Evolutionary conservation across 495 filamentous ascomycete species (phyloP).

Genomic region (Podospora pseudoanserina): DNA sequence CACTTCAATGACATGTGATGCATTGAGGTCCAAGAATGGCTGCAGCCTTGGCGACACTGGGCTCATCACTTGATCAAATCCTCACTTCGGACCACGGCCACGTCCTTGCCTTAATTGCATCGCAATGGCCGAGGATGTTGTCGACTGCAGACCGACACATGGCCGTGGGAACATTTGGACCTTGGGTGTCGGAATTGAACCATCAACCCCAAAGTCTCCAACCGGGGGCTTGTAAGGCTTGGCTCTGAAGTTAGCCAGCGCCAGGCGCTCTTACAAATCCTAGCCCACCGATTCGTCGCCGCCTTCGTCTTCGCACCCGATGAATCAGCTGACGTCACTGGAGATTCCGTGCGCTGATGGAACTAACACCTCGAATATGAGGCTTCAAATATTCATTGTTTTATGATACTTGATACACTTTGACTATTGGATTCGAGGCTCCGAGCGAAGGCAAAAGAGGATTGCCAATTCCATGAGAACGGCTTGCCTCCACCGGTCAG

Average conservation of each 20-base stretch:
- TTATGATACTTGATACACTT: no score
- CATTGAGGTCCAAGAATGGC: background rate
- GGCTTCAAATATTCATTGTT: no score
- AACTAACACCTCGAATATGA: no score
- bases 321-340: slow-evolving; percentile 5
- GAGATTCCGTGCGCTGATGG: background rate
- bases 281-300: background rate
- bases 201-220: background rate
- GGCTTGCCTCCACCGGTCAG: background rate
- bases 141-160: slow-evolving; percentile 1
- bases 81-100: background rate
- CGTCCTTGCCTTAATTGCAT: slow-evolving; percentile 2
- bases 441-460: background rate
- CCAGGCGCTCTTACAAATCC: slow-evolving; percentile 1
- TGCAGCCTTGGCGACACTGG: background rate
- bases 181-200: slow-evolving; percentile 1
- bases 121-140: background rate
- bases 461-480: background rate
- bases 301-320: background rate
- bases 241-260: background rate
- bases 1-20: slow-evolving; percentile 3
- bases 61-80: background rate
- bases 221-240: no score
- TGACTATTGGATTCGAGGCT: background rate
- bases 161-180: background rate